A percentile compares a stretch with the other conserved stretches of the same genome.
Conservation (phyloP, 805 yeast species). For the Monosporozyma aquatica region DNA sequence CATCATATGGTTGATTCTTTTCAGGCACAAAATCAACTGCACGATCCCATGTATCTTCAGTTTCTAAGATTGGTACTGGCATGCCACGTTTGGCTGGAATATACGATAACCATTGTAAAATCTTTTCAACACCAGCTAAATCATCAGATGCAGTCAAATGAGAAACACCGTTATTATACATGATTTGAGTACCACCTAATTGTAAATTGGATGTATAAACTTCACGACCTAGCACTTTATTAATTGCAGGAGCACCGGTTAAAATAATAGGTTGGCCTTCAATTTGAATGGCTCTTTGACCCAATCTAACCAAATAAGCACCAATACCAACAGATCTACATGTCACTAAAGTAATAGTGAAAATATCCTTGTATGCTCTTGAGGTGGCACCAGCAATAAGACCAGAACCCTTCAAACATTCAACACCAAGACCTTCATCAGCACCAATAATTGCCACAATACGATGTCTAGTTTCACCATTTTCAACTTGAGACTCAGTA, state of each 20-base stretch:
- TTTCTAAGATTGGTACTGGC: constrained; percentile 83
- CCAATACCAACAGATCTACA: constrained; percentile 99
- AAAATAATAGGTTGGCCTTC: constrained; percentile 98
- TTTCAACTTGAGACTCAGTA: constrained; percentile 73
- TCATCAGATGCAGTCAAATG: constrained; percentile 96
- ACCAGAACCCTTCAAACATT: constrained; percentile 96
- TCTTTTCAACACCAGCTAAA: constrained; percentile 89
- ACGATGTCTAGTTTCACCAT: constrained; percentile 73
- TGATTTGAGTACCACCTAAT: constrained; percentile 97
- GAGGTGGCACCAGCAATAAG: constrained; percentile 98
- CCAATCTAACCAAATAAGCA: constrained; percentile 94
- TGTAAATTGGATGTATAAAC: constrained; percentile 95
- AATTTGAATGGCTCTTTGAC: constrained; percentile 97
- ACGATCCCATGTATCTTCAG: constrained; percentile 89
- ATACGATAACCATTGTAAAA: constrained; percentile 91
- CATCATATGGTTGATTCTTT: constrained; percentile 70
- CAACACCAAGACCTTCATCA: constrained; percentile 97
- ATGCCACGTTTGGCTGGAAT: constrained; percentile 83
- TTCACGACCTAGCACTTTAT: constrained; percentile 92
- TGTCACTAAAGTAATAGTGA: constrained; percentile 96
- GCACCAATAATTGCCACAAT: constrained; percentile 84
- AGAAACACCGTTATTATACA: constrained; percentile 97
- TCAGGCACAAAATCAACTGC: constrained; percentile 74
- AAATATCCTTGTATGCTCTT: constrained; percentile 93
- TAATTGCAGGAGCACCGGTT: constrained; percentile 99